phyloP scores from a whole-genome alignment of 345 rosid genomes.

The Gossypioides kirkii region DNA sequence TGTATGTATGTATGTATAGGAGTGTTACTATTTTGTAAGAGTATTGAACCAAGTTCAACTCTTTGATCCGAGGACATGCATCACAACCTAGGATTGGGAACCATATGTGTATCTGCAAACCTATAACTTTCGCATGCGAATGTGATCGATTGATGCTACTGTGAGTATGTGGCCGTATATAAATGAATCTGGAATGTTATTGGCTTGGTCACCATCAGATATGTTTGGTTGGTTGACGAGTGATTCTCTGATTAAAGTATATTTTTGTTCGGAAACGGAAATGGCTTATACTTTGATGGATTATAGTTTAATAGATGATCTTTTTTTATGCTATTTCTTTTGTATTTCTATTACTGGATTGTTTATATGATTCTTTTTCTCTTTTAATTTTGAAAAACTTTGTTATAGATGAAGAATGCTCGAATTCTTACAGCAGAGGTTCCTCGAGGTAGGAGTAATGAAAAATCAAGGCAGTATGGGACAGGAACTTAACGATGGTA shows the following conservation, averaged over 20 bases:
- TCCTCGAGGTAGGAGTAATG: conserved; percentile 9
- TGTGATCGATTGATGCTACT: neutral
- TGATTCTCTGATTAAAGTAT: neutral
- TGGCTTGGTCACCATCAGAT: neutral
- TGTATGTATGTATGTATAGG: neutral
- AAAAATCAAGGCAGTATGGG: conserved; percentile 15
- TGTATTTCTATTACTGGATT: neutral
- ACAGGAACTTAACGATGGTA: conserved; percentile 10
- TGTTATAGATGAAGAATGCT: conserved; percentile 14
- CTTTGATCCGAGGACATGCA: neutral
- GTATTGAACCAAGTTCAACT: neutral
- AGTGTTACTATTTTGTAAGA: neutral
- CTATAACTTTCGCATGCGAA: neutral
- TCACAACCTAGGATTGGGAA: neutral
- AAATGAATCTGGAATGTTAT: neutral
- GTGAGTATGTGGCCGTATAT: neutral
- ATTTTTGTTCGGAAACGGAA: neutral
- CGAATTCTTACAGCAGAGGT: neutral
- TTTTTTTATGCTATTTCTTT: neutral
- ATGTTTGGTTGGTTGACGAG: neutral
- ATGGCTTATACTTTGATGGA: neutral
- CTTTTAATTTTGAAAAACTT: neutral
- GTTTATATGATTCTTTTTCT: neutral
- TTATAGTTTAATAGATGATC: neutral
- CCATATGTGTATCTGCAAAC: neutral